These are phyloP conservation scores for Wickerhamomyces silvicola DNA, from an alignment of 805 yeast species.

Conservation along the genomic window DNA sequence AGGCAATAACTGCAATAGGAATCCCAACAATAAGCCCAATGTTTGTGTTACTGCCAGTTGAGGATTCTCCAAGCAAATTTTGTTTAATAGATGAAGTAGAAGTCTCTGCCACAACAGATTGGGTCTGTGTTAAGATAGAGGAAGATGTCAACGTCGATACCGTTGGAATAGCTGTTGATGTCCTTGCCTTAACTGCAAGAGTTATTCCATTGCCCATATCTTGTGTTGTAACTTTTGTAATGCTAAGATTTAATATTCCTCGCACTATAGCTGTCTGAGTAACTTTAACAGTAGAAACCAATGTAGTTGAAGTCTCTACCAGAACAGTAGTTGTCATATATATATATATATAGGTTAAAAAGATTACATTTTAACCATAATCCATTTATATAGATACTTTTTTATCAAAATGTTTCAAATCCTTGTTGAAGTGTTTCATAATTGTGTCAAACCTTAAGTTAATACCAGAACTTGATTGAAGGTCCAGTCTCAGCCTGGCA, in stretches of 20 bases:
- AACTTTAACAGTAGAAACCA: conserved; percentile 2
- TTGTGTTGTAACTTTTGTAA: neutral
- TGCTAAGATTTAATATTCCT: conserved; percentile 5
- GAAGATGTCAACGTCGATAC: neutral
- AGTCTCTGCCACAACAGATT: neutral
- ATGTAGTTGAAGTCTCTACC: conserved; percentile 1
- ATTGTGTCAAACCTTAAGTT: too few relatives aligned
- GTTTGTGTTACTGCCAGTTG: conserved; percentile 6
- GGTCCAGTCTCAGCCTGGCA: too few relatives aligned
- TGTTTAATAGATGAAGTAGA: neutral
- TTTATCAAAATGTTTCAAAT: too few relatives aligned
- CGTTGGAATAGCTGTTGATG: conserved; percentile 2
- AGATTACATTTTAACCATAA: too few relatives aligned
- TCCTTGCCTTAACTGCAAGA: neutral
- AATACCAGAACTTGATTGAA: too few relatives aligned
- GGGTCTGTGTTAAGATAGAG: neutral
- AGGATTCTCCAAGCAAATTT: neutral
- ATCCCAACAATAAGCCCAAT: conserved; percentile 21
- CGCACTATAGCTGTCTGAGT: conserved; percentile 8
- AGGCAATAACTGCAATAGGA: conserved; percentile 19
- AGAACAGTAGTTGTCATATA: conserved; percentile 9
- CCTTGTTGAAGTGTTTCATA: too few relatives aligned
- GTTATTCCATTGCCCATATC: neutral
- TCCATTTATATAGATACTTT: too few relatives aligned
- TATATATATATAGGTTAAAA: too few relatives aligned